Evolutionary conservation across 768 basidiomycete genomes (phyloP).

Genomic region (Agaricus blazei): DNA sequence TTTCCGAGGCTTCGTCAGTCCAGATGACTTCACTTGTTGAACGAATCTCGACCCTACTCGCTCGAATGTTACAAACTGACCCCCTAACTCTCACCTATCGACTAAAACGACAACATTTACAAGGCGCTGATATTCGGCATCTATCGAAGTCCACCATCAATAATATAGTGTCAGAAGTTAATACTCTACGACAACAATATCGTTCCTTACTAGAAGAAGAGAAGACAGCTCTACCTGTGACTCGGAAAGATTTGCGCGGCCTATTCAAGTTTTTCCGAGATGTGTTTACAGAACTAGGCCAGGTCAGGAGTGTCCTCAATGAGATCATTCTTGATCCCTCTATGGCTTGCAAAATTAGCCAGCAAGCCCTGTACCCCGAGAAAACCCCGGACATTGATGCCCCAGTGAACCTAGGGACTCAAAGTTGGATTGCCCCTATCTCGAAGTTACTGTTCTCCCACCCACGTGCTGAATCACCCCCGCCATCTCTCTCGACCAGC

Average conservation of each 20-base stretch:
- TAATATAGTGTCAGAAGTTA: conserved; percentile 66
- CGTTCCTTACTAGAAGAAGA: conserved; percentile 73
- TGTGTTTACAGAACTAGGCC: conserved; percentile 74
- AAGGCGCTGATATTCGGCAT: conserved; percentile 80
- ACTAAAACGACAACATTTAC: conserved; percentile 84
- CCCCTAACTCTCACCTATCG: conserved; percentile 85
- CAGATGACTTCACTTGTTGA: conserved; percentile 56
- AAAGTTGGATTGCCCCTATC: conserved; percentile 82
- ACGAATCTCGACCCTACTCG: conserved; percentile 52
- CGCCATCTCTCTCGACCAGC: conserved; percentile 12
- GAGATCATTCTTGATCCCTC: conserved; percentile 86
- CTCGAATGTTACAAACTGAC: conserved; percentile 67
- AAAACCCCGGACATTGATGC: conserved; percentile 21
- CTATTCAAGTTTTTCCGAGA: conserved; percentile 87
- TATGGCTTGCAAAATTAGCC: conserved; percentile 65
- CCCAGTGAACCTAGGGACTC: conserved; percentile 43
- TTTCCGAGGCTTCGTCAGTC: conserved; percentile 49
- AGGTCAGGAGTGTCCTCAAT: conserved; percentile 79
- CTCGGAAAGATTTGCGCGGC: conserved; percentile 74
- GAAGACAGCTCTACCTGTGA: conserved; percentile 52
- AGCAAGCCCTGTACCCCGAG: conserved; percentile 45
- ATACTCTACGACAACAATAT: conserved; percentile 68
- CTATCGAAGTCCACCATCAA: conserved; percentile 80
- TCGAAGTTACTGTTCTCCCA: conserved; percentile 63
- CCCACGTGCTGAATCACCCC: conserved; percentile 17